Percentiles rank a stretch among this genome's conserved stretches.
These are phyloP conservation scores for Microcera coccophila DNA, from an alignment of 2,329 filamentous ascomycete genomes.

Conservation along the genomic window DNA sequence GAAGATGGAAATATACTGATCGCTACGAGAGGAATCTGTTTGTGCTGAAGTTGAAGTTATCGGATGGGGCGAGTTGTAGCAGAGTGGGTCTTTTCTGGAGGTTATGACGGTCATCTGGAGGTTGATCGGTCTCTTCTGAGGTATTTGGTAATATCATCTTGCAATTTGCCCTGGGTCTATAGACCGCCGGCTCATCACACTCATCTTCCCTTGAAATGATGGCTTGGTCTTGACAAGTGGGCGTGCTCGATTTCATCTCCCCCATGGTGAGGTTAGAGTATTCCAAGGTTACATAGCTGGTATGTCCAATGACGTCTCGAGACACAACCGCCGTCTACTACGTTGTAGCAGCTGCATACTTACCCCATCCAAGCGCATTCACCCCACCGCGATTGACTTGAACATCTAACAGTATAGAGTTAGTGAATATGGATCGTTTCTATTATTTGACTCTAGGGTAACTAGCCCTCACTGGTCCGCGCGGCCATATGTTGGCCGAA, in stretches of 20 bases:
- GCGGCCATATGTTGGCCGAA: slow-evolving; percentile 16
- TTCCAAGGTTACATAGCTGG: too few species aligned
- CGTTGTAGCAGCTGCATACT: slow-evolving; percentile 3
- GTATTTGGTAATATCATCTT: slow-evolving; percentile 14
- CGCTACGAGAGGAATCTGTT: neutral
- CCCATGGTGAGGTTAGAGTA: too few species aligned
- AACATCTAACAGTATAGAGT: slow-evolving; percentile 23
- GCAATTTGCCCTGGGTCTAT: neutral
- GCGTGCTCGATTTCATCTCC: too few species aligned
- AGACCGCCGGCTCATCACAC: neutral
- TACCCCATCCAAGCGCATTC: slow-evolving; percentile 18
- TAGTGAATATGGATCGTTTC: slow-evolving; percentile 16
- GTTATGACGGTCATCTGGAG: neutral
- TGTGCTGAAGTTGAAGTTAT: too few species aligned
- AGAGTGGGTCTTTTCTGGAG: neutral
- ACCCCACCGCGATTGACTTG: slow-evolving; percentile 17
- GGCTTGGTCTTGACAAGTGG: neutral
- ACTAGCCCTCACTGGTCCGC: slow-evolving; percentile 17
- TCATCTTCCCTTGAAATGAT: neutral
- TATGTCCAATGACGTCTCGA: neutral
- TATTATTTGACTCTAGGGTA: slow-evolving; percentile 20
- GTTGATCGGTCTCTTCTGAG: slow-evolving; percentile 3
- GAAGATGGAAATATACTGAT: slow-evolving; percentile 42
- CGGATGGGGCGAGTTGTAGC: too few species aligned
- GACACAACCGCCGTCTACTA: slow-evolving; percentile 1